Conservation (phyloP, 306 rosid species). For the Senna tora region DNA sequence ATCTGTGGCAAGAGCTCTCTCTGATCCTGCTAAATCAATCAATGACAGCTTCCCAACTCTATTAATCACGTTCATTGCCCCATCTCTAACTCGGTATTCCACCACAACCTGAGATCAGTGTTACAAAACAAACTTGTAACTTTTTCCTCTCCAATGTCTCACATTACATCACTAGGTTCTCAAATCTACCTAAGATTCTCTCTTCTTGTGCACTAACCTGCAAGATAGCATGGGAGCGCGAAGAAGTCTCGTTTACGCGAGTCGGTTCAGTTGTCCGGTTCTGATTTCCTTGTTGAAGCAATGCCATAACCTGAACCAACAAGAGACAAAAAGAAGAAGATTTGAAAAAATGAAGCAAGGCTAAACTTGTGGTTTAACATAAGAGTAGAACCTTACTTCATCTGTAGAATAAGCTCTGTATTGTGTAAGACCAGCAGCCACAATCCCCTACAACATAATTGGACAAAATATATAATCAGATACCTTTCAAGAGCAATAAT, state of each 20-base stretch:
- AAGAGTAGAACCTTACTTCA: constrained; percentile 62
- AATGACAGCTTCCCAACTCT: constrained; percentile 91
- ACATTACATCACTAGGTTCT: too few species aligned
- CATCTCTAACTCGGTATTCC: constrained; percentile 82
- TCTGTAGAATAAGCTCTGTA: constrained; percentile 96
- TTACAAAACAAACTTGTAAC: constrained; percentile 13
- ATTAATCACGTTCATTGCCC: constrained; percentile 64
- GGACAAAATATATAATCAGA: constrained; percentile 24
- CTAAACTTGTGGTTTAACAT: constrained; percentile 1
- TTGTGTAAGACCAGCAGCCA: constrained; percentile 94
- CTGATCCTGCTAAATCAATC: constrained; percentile 97
- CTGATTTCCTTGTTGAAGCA: constrained; percentile 94
- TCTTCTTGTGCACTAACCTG: constrained; percentile 56
- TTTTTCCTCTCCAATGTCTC: too few species aligned
- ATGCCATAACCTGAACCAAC: constrained; percentile 81
- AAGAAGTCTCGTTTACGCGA: constrained; percentile 92
- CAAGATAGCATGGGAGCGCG: constrained; percentile 95
- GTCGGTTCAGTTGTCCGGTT: constrained; percentile 98
- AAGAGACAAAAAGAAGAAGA: constrained; percentile 27
- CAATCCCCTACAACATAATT: constrained; percentile 67
- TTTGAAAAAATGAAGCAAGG: background rate
- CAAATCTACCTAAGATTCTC: too few species aligned
- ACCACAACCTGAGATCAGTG: constrained; percentile 64
- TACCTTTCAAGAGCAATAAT: constrained; percentile 27
- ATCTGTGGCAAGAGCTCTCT: constrained; percentile 97